Percentiles rank a stretch among this genome's conserved stretches.
These are phyloP conservation scores for Colletotrichum shisoi DNA, from an alignment of 2,329 filamentous ascomycete species.

Conservation along the genomic window DNA sequence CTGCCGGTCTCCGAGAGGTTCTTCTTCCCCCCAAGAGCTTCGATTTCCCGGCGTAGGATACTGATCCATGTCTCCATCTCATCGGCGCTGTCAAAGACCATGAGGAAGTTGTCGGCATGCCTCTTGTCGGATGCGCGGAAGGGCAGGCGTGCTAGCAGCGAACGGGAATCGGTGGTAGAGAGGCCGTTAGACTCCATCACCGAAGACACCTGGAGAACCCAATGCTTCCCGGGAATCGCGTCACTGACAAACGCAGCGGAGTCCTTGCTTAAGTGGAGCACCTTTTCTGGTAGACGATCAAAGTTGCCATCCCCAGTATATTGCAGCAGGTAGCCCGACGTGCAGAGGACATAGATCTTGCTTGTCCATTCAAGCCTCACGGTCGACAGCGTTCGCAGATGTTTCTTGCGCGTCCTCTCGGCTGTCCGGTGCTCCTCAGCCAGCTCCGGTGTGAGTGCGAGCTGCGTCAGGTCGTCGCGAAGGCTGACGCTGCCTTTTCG, in stretches of 20 bases:
- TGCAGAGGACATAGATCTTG: conserved; percentile 76
- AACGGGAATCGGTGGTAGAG: conserved; percentile 61
- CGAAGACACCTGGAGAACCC: conserved; percentile 79
- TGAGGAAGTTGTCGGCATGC: conserved; percentile 69
- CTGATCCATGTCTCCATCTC: conserved; percentile 81
- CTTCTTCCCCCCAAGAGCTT: conserved; percentile 72
- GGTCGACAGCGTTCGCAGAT: conserved; percentile 54
- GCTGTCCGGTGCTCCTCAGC: conserved; percentile 43
- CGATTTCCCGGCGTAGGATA: conserved; percentile 73
- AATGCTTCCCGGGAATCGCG: conserved; percentile 79
- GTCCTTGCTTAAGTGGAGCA: conserved; percentile 74
- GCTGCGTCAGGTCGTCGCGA: conserved; percentile 47
- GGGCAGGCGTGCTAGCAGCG: conserved; percentile 70
- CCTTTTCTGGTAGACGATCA: conserved; percentile 76
- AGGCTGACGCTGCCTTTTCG: conserved; percentile 55
- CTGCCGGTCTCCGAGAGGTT: conserved; percentile 67
- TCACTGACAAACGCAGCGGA: conserved; percentile 84
- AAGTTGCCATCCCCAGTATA: conserved; percentile 75
- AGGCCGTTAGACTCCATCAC: conserved; percentile 66
- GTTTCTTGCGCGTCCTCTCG: conserved; percentile 58
- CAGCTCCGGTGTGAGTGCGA: conserved; percentile 40
- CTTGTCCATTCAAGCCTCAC: conserved; percentile 69
- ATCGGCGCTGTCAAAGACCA: conserved; percentile 75
- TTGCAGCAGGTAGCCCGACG: conserved; percentile 76
- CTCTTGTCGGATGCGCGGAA: conserved; percentile 66